Percentiles rank a stretch among this genome's conserved stretches.
Evolutionary conservation across 305 asterid genomes (phyloP).

Genomic region (Salvia sclarea): DNA sequence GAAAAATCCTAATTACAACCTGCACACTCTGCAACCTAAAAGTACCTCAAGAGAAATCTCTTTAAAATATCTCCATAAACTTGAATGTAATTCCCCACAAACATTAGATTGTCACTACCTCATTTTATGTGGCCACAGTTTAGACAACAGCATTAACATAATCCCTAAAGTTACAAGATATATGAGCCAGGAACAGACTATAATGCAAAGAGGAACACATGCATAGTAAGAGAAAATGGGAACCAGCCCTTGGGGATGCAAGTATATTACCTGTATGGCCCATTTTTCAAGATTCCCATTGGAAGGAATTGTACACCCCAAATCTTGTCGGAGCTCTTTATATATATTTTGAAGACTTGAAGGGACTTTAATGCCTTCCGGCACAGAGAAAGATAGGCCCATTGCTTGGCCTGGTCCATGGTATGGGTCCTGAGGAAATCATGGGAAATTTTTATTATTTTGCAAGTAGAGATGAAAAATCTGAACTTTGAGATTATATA

Average conservation of each 20-base stretch:
- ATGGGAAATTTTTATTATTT: neutral
- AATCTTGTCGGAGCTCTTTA: conserved; percentile 84
- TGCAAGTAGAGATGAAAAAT: neutral
- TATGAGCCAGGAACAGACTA: conserved; percentile 1
- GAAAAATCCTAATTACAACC: conserved; percentile 9
- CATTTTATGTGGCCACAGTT: conserved; percentile 2
- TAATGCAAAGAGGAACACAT: conserved; percentile 12
- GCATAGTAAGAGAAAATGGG: conserved; percentile 12
- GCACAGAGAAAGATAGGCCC: conserved; percentile 99
- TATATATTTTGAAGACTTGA: conserved; percentile 87
- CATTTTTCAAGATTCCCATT: conserved; percentile 90
- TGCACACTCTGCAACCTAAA: neutral
- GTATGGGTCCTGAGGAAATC: conserved; percentile 76
- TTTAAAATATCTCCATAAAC: neutral
- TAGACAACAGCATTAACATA: neutral
- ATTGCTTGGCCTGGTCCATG: conserved; percentile 99
- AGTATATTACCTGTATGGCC: conserved; percentile 76
- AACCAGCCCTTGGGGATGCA: conserved; percentile 26
- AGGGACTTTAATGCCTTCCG: conserved; percentile 78
- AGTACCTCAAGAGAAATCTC: neutral
- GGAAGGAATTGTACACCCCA: conserved; percentile 78
- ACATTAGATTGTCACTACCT: neutral
- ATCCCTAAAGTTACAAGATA: conserved; percentile 13
- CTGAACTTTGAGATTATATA: neutral
- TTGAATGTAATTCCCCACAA: conserved; percentile 4